Base-by-base conservation (phyloP, 2,329 filamentous ascomycete species). In the Pseudomassariella vexata region DNA sequence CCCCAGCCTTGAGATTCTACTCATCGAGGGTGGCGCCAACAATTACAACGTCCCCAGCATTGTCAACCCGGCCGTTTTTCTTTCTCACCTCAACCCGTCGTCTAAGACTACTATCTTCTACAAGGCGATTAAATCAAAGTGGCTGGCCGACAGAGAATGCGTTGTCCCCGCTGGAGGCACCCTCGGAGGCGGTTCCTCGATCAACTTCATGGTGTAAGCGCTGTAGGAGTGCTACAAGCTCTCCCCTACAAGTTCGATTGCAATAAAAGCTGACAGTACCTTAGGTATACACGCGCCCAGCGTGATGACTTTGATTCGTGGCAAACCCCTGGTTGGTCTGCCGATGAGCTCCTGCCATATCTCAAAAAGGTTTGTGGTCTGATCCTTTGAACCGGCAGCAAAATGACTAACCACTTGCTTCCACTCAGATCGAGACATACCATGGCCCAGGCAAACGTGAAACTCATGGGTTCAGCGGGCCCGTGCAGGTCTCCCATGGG, bases 131-230 rank as follows among this genome's bases (percentile, higher is more conserved):
- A 44, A 44, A 24, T 46, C 47, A 8, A 32, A 44, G 17, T 46
- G 68, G 15, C 57, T 76, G 3, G 64, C 59, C 27, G 59, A 61
- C 10, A 55, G 69, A n/a, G 59, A 62, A 34, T 56, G 51, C 2
- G 53, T 64, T 11, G 54, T 66, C 2, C 59, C 59, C 0, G 41
- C 45, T 5, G 62, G 59, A 5, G 68, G 68, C 14, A 62, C 65
- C 1, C 57, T 79, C 0, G 74, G 74, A 15, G 75, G 74, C 12
- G 73, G 73, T 7, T 65, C 60, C 1, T 63, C 64, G 3, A 65
- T 70, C 22, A 70, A 70, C 37, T 66, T 67, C 38, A 62, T 67
- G 59, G 65, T 69, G 53, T 47, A 48, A 28, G 46, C 25, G 15
- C n/a, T n/a, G n/a, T n/a, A 26, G 24, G 12, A 7, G 24, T 26